Percentiles rank a stretch among this genome's conserved stretches.
Evolutionary conservation across 495 filamentous ascomycete genomes (phyloP).

Genomic region (Talaromyces adpressus): DNA sequence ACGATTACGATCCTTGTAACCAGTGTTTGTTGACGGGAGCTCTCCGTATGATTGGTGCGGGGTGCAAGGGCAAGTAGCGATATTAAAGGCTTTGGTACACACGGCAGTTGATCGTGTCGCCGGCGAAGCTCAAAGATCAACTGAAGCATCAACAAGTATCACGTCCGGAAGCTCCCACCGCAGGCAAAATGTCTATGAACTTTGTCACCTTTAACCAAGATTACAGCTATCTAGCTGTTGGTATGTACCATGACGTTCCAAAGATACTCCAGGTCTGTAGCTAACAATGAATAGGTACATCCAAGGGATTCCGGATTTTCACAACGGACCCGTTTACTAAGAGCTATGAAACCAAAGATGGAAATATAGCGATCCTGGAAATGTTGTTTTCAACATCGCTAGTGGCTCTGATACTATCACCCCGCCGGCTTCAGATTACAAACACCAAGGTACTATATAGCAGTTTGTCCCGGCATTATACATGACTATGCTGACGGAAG

Average conservation of each 20-base stretch:
- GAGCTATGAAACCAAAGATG: slow-evolving; percentile 85
- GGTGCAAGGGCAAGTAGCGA: neutral
- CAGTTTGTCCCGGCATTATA: neutral
- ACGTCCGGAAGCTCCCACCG: neutral
- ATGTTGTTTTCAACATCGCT: slow-evolving; percentile 99
- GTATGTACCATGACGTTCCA: slow-evolving; percentile 39
- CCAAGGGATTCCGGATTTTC: slow-evolving; percentile 89
- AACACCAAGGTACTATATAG: slow-evolving; percentile 71
- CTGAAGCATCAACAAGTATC: neutral
- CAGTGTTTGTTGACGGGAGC: slow-evolving; percentile 1
- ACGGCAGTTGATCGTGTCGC: neutral
- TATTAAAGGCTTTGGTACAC: neutral
- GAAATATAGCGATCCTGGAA: slow-evolving; percentile 89
- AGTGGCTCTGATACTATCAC: slow-evolving; percentile 85
- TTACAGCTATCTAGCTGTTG: slow-evolving; percentile 91
- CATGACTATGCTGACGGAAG: neutral
- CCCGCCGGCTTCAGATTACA: slow-evolving; percentile 82
- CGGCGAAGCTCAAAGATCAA: neutral
- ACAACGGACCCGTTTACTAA: slow-evolving; percentile 93
- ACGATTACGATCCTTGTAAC: neutral
- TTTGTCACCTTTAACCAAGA: slow-evolving; percentile 99
- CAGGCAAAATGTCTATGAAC: slow-evolving; percentile 66
- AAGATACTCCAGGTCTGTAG: neutral
- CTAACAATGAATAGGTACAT: slow-evolving; percentile 52
- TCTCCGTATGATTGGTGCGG: neutral